Evolutionary conservation across 371 early-diverging fungal species (phyloP).

Genomic region (Blastocladiella emersonii): DNA sequence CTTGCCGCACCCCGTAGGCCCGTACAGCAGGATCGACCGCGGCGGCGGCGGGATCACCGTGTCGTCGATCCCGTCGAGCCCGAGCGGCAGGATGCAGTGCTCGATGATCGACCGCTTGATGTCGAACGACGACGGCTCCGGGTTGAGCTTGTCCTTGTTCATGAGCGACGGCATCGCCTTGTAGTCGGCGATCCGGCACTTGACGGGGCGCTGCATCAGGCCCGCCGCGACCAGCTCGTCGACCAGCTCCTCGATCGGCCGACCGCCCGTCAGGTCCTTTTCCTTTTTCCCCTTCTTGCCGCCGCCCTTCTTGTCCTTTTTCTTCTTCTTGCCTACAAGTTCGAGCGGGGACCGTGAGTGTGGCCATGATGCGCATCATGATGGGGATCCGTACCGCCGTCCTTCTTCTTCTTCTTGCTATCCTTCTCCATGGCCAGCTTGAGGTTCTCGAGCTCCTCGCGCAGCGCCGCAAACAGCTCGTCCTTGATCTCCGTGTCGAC

Average conservation of each 20-base stretch:
- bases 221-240: constrained; percentile 36
- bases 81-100: constrained; percentile 32
- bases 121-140: not conserved
- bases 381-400: constrained; percentile 9
- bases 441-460: constrained; percentile 38
- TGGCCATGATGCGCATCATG: not conserved
- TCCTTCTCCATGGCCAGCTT: constrained; percentile 32
- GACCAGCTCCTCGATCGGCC: constrained; percentile 36
- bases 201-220: constrained; percentile 20
- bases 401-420: constrained; percentile 32
- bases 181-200: constrained; percentile 15
- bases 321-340: constrained; percentile 14
- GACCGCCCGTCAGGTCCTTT: constrained; percentile 39
- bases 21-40: constrained; percentile 16
- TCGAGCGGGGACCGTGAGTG: too few relatives aligned
- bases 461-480: constrained; percentile 32
- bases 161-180: constrained; percentile 26
- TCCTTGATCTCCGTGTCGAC: constrained; percentile 40
- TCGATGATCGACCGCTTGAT: constrained; percentile 22
- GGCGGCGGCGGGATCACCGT: not conserved
- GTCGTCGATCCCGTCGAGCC: constrained; percentile 13
- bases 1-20: constrained; percentile 31
- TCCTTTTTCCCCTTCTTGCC: constrained; percentile 42
- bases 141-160: constrained; percentile 13
- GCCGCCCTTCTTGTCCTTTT: constrained; percentile 19